Evolutionary conservation across 495 filamentous ascomycete species (phyloP), one percentile per base, ranked within the genome.

Genomic region (Aspergillus bertholletiae): DNA sequence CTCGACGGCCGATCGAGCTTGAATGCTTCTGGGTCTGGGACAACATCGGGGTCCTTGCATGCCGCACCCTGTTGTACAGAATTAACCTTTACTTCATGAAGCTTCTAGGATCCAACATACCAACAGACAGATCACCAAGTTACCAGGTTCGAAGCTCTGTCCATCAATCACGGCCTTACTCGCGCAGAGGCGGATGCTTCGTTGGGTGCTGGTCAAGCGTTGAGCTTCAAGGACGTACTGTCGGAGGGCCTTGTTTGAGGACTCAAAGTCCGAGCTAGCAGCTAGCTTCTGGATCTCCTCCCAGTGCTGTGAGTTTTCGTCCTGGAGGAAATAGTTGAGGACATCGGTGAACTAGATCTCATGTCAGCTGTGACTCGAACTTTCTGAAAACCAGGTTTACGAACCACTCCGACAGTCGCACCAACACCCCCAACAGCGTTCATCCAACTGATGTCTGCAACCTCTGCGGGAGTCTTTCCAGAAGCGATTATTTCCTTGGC

Each of bases 1-100:
- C 76, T 76, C 7, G 80, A 51, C 0, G 82, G 78, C 7, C 84
- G 77, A 43, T 75, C 68, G 3, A 82, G 76, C 50, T 78, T 74
- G 46, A 88, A 73, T 21, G 69, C 52, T 0, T 73, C 57, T 0
- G 83, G 79, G 13, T 80, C 67, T 11, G 84, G 76, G 72, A 85
- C 85, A 51, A 72, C 65, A 4, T 13, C 13, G 7, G 37, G 37
- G 17, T 40, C 37, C 15, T 8, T n/a, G 37, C 37, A 17, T n/a
- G 37, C 37, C 2, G 37, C 37, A 20, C n/a, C 37, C 37, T 40
- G 13, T n/a, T n/a, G n/a, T n/a, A n/a, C n/a, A n/a, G n/a, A n/a
- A n/a, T n/a, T n/a, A n/a, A n/a, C n/a, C n/a, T n/a, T n/a, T n/a
- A n/a, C n/a, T n/a, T n/a, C n/a, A n/a, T n/a, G n/a, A n/a, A n/a